These are phyloP conservation scores for Mucor mucedo DNA, from an alignment of 371 early-diverging fungal genomes.

Conservation along the genomic window DNA sequence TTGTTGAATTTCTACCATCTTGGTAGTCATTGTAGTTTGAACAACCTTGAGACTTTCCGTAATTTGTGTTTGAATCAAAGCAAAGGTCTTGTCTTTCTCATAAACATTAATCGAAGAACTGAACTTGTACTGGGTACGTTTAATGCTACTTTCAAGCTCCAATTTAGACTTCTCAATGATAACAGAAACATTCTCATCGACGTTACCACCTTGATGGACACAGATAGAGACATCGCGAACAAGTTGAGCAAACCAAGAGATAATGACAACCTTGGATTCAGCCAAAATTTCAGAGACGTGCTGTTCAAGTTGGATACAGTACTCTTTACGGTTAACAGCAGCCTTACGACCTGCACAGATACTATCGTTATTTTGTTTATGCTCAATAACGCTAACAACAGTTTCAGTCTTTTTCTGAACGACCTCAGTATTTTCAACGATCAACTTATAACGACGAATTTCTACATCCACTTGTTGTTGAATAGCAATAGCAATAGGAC, in stretches of 20 bases:
- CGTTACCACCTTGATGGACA: conserved; percentile 26
- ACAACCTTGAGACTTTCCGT: conserved; percentile 26
- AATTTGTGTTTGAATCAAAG: conserved; percentile 22
- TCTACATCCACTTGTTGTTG: conserved; percentile 32
- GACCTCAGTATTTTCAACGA: conserved; percentile 8
- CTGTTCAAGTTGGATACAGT: conserved; percentile 22
- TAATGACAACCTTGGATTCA: conserved; percentile 26
- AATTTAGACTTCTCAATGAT: conserved; percentile 30
- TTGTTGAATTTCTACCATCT: conserved; percentile 27
- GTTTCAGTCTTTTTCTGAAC: conserved; percentile 15
- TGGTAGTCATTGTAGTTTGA: conserved; percentile 17
- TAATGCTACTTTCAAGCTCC: conserved; percentile 20
- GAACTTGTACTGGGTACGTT: conserved; percentile 26
- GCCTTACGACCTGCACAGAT: conserved; percentile 14
- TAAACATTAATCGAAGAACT: conserved; percentile 16
- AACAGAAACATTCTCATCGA: conserved; percentile 25
- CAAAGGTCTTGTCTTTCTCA: conserved; percentile 28
- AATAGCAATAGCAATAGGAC: conserved; percentile 30
- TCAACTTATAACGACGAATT: conserved; percentile 30
- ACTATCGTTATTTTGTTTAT: conserved; percentile 25
- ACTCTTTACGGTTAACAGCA: conserved; percentile 26
- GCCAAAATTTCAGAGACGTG: conserved; percentile 25
- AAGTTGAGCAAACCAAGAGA: conserved; percentile 30
- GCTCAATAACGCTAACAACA: conserved; percentile 17
- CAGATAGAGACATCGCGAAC: conserved; percentile 27